A percentile compares a stretch with the other conserved stretches of the same genome.
phyloP scores from a whole-genome alignment of 495 filamentous ascomycete genomes.

The Neurospora africana region DNA sequence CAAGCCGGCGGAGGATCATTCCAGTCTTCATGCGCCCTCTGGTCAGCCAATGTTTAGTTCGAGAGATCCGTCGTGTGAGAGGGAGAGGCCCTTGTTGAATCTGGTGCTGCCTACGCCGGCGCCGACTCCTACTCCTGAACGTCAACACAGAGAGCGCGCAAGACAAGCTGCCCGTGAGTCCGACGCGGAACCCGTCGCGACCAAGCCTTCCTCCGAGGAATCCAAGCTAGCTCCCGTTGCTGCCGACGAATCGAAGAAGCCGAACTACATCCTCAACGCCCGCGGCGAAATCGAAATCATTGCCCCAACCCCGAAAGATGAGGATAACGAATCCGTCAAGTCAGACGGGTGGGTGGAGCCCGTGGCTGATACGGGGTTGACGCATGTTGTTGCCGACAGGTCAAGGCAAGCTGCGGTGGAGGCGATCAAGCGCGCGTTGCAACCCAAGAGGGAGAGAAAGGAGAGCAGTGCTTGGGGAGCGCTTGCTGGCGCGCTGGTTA shows the following conservation, averaged over 20 bases:
- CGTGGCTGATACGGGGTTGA: background rate
- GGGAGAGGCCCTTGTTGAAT: slow-evolving; percentile 41
- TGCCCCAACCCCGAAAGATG: background rate
- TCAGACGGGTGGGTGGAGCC: background rate
- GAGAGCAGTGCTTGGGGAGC: background rate
- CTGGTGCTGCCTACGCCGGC: slow-evolving; percentile 41
- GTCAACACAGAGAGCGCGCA: slow-evolving; percentile 15
- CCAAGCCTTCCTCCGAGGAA: background rate
- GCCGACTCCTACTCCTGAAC: slow-evolving; percentile 33
- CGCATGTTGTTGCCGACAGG: background rate
- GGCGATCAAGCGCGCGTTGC: slow-evolving; percentile 1
- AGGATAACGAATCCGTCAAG: background rate
- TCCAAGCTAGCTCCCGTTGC: background rate
- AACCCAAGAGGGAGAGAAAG: background rate
- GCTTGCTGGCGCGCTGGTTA: background rate
- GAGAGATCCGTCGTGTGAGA: slow-evolving; percentile 37
- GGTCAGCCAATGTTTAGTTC: slow-evolving; percentile 26
- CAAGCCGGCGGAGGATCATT: background rate
- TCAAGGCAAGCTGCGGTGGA: slow-evolving; percentile 5
- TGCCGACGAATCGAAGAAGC: background rate
- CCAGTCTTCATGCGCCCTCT: background rate
- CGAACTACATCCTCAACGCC: slow-evolving; percentile 1
- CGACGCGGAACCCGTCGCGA: background rate
- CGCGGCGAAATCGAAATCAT: slow-evolving; percentile 5
- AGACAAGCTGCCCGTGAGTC: background rate